These are phyloP conservation scores for Apocynum venetum DNA, from an alignment of 257 asterid genomes.

Conservation along the genomic window DNA sequence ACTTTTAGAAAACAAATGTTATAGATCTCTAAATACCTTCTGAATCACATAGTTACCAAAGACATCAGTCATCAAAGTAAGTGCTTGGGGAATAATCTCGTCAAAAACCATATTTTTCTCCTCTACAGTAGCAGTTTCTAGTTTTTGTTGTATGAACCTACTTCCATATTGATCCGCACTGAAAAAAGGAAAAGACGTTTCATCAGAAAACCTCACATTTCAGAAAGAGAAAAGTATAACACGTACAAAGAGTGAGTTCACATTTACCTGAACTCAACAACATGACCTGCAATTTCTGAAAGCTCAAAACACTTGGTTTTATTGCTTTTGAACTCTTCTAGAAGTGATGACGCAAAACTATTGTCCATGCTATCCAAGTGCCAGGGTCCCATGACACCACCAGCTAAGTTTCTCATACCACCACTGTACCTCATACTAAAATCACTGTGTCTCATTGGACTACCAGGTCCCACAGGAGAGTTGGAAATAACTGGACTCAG, in stretches of 20 bases:
- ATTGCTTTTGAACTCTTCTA: conserved; percentile 96
- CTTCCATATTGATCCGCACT: conserved; percentile 98
- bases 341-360: conserved; percentile 57
- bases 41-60: conserved; percentile 95
- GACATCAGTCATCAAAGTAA: conserved; percentile 86
- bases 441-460: conserved; percentile 82
- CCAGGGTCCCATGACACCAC: conserved; percentile 76
- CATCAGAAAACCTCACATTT: conserved; percentile 17
- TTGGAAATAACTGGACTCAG: conserved; percentile 53
- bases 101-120: conserved; percentile 89
- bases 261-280: conserved; percentile 84
- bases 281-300: conserved; percentile 83
- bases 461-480: conserved; percentile 70
- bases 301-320: conserved; percentile 87
- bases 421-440: conserved; percentile 55
- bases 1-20: background rate
- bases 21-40: conserved; percentile 45
- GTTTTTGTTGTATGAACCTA: conserved; percentile 94
- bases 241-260: background rate
- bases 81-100: conserved; percentile 88
- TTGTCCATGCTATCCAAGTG: conserved; percentile 71
- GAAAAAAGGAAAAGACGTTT: conserved; percentile 10
- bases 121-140: conserved; percentile 84
- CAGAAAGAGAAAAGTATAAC: conserved; percentile 1
- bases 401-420: conserved; percentile 70